Base-by-base conservation (phyloP, 2,329 filamentous ascomycete genomes). In the Magnaporthiopsis incrustans region DNA sequence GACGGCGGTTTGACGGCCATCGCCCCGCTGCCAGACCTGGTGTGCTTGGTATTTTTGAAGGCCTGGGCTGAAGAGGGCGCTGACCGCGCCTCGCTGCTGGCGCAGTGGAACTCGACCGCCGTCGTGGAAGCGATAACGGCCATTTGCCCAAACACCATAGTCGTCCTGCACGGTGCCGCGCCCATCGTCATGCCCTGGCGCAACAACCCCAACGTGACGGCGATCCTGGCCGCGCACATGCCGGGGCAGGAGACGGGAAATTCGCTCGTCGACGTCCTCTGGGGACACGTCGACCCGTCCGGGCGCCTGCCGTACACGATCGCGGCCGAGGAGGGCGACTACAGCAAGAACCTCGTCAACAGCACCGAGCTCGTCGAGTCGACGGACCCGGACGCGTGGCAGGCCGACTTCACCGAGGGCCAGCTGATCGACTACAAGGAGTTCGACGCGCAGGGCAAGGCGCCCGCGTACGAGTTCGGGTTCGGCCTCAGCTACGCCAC, bases 221-320 rank as follows among this genome's bases (percentile, higher is more conserved):
- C 79, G 1, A 77, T 85, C 30, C 73, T 86, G 3, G 82, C 79
- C 70, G 82, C 81, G 3, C 81, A 83, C 63, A 73, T 84, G 0
- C 82, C 82, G 0, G 83, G 83, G 0, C 82, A 86, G 70, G 82
- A 85, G 67, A 77, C 77, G 5, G 83, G 84, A 6, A 73, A 76
- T n/a, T 73, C 78, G 0, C 65, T 84, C 1, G 75, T 75, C 0
- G 76, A 79, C 14, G 71, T 84, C 8, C 73, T 84, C 1, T 83
- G 82, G 67, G 81, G 81, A 25, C 71, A 76, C 15, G 73, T 76
- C 56, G 77, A 77, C 14, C 80, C 80, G 0, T 90, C 86, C 64
- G 92, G 92, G 18, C 87, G 88, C 65, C 77, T 96, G 3, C 92
- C 92, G 0, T 97, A 95, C 74, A 96, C 91, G 0, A 88, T 96